Evolutionary conservation across 2,329 filamentous ascomycete species (phyloP).

Genomic region (Penicillium capsulatum): DNA sequence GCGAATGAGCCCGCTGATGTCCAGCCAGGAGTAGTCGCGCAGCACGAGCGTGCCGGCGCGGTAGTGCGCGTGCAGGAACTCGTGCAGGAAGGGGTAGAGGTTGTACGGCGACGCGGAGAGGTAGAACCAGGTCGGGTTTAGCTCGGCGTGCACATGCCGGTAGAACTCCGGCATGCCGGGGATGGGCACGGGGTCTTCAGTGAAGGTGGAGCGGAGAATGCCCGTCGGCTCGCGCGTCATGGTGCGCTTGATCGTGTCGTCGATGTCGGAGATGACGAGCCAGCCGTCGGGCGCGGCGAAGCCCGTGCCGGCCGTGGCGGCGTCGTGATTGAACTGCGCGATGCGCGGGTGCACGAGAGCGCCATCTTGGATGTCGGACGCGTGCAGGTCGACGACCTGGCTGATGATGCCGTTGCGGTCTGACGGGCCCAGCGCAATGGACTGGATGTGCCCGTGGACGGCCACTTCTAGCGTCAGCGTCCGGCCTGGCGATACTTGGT

Average conservation of each 20-base stretch:
- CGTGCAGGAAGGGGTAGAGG: conserved; percentile 77
- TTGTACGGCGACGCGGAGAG: conserved; percentile 92
- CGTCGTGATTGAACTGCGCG: conserved; percentile 22
- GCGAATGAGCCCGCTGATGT: conserved; percentile 71
- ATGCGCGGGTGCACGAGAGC: conserved; percentile 42
- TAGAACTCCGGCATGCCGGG: conserved; percentile 84
- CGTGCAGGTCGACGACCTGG: conserved; percentile 55
- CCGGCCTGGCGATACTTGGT: conserved; percentile 67
- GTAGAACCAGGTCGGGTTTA: conserved; percentile 80
- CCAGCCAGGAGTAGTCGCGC: conserved; percentile 82
- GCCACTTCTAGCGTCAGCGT: conserved; percentile 62
- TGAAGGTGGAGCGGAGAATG: conserved; percentile 79
- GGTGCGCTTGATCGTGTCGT: conserved; percentile 93
- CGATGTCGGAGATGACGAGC: conserved; percentile 83
- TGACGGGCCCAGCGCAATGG: conserved; percentile 62
- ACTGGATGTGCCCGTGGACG: conserved; percentile 43
- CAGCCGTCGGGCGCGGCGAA: conserved; percentile 76
- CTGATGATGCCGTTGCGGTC: conserved; percentile 68
- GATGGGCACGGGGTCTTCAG: conserved; percentile 66
- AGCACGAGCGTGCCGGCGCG: conserved; percentile 77
- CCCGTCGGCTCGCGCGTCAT: conserved; percentile 74
- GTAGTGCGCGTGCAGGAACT: conserved; percentile 68
- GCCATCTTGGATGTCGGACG: conserved; percentile 44
- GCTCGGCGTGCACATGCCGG: conserved; percentile 54
- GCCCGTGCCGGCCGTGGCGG: conserved; percentile 63